Base-by-base conservation (phyloP, 257 asterid species). In the Solanum commersonii region DNA sequence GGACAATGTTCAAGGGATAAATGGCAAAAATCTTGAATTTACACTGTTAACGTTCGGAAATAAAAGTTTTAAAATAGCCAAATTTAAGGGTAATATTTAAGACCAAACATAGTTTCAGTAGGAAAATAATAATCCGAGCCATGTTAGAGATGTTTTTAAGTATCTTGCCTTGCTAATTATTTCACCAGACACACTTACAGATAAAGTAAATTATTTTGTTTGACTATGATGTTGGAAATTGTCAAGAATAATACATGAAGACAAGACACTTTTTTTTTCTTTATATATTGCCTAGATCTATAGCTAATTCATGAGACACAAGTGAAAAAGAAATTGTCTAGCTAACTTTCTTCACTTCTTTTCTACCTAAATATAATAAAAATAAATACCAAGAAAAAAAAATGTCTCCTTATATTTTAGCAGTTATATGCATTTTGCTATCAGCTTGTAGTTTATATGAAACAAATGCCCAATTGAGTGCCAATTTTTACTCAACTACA, bases 401-500 rank as follows among this genome's bases (percentile, higher is more conserved):
- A 84, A 68, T 68, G 74, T 13, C 74, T 68, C 74, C 89, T 76
- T 86, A 86, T 37, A 74, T 89, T 42, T 67, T 89, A 9, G 49
- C 22, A 34, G 16, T 82, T 29, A 34, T 29, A 49, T 78, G 42
- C 42, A 12, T 87, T 84, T 40, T 37, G 23, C 52, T 87, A 14
- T 46, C 87, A 71, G 27, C 90, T 77, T 42, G 74, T 18, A 76
- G 20, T 88, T 90, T 9, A 59, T 70, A 90, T 88, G 89, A 34
- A 67, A 88, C 95, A 63, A 67, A 90, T 87, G 96, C 92, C 29
- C 94, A 93, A 63, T 60, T 94, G 84, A 91, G 10, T 72, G 18
- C 95, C 12, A 90, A 90, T 35, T 94, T 92, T 89, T 94, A 94
- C 92, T 89, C 94, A 14, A 72, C 1, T 40, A 90, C 94, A 67